phyloP scores from a whole-genome alignment of 2,329 filamentous ascomycete genomes.

The Boeremia exigua region DNA sequence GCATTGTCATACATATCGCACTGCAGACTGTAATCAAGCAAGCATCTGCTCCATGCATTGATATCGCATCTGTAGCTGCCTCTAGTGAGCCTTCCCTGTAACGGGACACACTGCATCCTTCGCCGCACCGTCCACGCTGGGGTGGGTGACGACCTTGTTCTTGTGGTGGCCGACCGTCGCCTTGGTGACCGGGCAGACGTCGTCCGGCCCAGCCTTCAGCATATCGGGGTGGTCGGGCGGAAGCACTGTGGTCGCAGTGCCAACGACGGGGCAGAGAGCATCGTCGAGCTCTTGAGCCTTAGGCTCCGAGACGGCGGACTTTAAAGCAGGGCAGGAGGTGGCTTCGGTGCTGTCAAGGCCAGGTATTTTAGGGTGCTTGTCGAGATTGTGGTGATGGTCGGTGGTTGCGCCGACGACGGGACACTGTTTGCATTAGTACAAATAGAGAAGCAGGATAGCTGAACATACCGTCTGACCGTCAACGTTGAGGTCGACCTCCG shows the following conservation, averaged over 20 bases:
- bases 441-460: not conserved
- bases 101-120: slow-evolving; percentile 52
- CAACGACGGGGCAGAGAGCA: slow-evolving; percentile 53
- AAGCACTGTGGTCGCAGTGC: slow-evolving; percentile 50
- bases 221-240: slow-evolving; percentile 53
- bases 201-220: slow-evolving; percentile 46
- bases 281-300: slow-evolving; percentile 50
- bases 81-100: slow-evolving; percentile 41
- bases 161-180: slow-evolving; percentile 53
- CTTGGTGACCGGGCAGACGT: slow-evolving; percentile 54
- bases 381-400: slow-evolving; percentile 53
- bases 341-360: slow-evolving; percentile 37
- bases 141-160: slow-evolving; percentile 51
- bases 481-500: slow-evolving; percentile 46
- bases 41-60: not conserved
- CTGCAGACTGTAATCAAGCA: not conserved
- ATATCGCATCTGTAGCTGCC: too few species aligned
- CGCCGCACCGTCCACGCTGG: slow-evolving; percentile 47
- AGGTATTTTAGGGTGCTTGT: slow-evolving; percentile 50
- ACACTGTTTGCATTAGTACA: slow-evolving; percentile 37
- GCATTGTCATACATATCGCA: not conserved
- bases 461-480: slow-evolving; percentile 44
- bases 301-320: slow-evolving; percentile 45
- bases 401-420: slow-evolving; percentile 55
- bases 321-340: slow-evolving; percentile 51